Percentiles rank a stretch among this genome's conserved stretches.
Evolutionary conservation across 108 stramenopile species (phyloP).

Genomic region (Stephanodiscus triporus): DNA sequence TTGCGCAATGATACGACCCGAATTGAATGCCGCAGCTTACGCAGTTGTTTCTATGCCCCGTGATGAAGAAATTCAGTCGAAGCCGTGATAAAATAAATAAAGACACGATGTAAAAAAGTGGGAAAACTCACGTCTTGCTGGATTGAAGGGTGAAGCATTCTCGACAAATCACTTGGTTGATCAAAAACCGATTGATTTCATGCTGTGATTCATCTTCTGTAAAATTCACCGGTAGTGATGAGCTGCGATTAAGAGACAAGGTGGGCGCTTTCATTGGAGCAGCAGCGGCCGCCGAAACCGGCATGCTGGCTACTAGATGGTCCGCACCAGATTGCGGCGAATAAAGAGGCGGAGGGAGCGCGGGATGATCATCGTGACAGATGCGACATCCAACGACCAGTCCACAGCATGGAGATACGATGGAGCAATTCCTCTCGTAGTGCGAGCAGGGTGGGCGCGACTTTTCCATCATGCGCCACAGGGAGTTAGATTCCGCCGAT

Average conservation of each 20-base stretch:
- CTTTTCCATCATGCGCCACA: slow-evolving; percentile 57
- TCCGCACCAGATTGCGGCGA: slow-evolving; percentile 8
- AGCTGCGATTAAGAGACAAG: slow-evolving; percentile 48
- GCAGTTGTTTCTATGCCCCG: slow-evolving; percentile 71
- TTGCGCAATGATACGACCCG: slow-evolving; percentile 81
- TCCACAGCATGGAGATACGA: slow-evolving; percentile 86
- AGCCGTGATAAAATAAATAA: not conserved
- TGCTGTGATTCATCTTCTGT: slow-evolving; percentile 79
- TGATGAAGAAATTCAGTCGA: slow-evolving; percentile 5
- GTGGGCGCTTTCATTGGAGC: slow-evolving; percentile 4
- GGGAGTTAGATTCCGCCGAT: slow-evolving; percentile 36
- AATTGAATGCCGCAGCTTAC: slow-evolving; percentile 73
- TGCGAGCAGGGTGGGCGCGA: slow-evolving; percentile 79
- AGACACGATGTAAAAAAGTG: not conserved
- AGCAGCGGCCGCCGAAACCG: slow-evolving; percentile 8
- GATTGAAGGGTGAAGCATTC: slow-evolving; percentile 79
- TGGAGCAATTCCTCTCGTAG: slow-evolving; percentile 82
- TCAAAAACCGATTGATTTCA: slow-evolving; percentile 79
- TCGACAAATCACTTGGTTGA: slow-evolving; percentile 83
- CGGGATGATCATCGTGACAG: slow-evolving; percentile 84
- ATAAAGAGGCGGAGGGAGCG: slow-evolving; percentile 70
- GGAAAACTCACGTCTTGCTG: slow-evolving; percentile 71
- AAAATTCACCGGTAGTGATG: slow-evolving; percentile 63
- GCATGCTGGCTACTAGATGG: not conserved
- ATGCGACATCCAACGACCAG: slow-evolving; percentile 89